A percentile compares a stretch with the other conserved stretches of the same genome.
Conservation (phyloP, 768 basidiomycete genomes). For the Termitomyces sp. region DNA sequence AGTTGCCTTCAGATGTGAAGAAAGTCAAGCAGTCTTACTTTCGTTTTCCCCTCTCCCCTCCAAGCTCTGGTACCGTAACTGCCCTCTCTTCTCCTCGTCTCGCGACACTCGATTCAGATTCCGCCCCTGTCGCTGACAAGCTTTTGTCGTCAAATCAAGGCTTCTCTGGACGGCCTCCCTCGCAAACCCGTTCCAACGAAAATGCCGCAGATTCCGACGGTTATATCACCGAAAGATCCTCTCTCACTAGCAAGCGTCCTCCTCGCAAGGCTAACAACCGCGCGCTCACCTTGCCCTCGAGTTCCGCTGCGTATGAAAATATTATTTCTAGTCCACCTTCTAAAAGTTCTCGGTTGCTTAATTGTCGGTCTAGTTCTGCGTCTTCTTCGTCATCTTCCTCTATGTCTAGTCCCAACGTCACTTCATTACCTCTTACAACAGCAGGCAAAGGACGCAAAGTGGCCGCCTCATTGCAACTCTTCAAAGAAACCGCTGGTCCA, state of each 20-base stretch:
- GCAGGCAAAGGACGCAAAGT: constrained; percentile 75
- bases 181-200: constrained; percentile 22
- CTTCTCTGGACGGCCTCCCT: constrained; percentile 21
- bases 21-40: constrained; percentile 22
- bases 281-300: constrained; percentile 33
- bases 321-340: constrained; percentile 18
- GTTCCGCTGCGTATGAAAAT: constrained; percentile 13
- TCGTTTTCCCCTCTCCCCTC: constrained; percentile 42
- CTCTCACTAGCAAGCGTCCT: constrained; percentile 20
- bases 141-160: constrained; percentile 3
- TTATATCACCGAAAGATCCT: constrained; percentile 38
- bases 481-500: constrained; percentile 62
- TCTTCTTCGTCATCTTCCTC: constrained; percentile 29
- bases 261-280: constrained; percentile 27
- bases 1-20: constrained; percentile 15
- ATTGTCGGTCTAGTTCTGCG: constrained; percentile 30
- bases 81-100: constrained; percentile 34
- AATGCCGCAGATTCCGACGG: constrained; percentile 39
- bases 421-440: constrained; percentile 23
- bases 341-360: constrained; percentile 26
- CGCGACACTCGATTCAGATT: constrained; percentile 19
- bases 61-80: constrained; percentile 37
- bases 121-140: constrained; percentile 21
- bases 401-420: constrained; percentile 23
- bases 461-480: constrained; percentile 74